Evolutionary conservation across 2,329 filamentous ascomycete genomes (phyloP).

Genomic region (Ceratocystis ficicola): DNA sequence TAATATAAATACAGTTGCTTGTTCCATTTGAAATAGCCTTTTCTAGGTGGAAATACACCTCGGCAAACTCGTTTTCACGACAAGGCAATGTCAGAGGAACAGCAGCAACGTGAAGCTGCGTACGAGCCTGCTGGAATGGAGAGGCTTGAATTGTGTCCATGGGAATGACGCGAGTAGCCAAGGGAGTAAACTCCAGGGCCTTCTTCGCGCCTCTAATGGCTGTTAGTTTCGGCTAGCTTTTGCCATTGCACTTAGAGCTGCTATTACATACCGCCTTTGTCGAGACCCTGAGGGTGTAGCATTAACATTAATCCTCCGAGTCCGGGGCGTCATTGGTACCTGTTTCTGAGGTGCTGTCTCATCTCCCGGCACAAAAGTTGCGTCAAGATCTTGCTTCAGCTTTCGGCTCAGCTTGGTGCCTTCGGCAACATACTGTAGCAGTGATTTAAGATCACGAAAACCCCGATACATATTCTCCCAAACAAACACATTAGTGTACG

Average conservation of each 20-base stretch:
- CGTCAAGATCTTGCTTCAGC: conserved; percentile 24
- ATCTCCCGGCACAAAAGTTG: neutral
- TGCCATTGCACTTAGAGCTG: neutral
- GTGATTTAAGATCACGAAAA: conserved; percentile 47
- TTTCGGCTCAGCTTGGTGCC: conserved; percentile 56
- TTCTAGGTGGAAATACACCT: conserved; percentile 87
- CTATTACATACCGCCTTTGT: conserved; percentile 16
- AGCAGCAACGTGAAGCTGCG: conserved; percentile 81
- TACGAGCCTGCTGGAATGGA: conserved; percentile 83
- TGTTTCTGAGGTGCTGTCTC: conserved; percentile 2
- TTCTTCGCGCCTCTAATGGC: conserved; percentile 35
- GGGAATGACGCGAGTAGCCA: conserved; percentile 77
- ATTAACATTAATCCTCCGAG: conserved; percentile 12
- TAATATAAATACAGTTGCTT: conserved; percentile 97
- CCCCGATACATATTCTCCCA: conserved; percentile 78
- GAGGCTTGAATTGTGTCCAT: conserved; percentile 64
- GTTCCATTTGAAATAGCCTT: conserved; percentile 87
- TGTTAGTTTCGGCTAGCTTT: neutral
- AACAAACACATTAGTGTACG: conserved; percentile 79
- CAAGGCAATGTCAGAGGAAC: conserved; percentile 84
- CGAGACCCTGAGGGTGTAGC: conserved; percentile 9
- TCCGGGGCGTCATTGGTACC: conserved; percentile 16
- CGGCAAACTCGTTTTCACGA: conserved; percentile 78
- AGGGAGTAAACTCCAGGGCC: conserved; percentile 83
- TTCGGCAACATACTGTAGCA: conserved; percentile 56